A percentile compares a stretch with the other conserved stretches of the same genome.
Evolutionary conservation across 371 early-diverging fungal species (phyloP).

Genomic region (Astathelohania contejeani): DNA sequence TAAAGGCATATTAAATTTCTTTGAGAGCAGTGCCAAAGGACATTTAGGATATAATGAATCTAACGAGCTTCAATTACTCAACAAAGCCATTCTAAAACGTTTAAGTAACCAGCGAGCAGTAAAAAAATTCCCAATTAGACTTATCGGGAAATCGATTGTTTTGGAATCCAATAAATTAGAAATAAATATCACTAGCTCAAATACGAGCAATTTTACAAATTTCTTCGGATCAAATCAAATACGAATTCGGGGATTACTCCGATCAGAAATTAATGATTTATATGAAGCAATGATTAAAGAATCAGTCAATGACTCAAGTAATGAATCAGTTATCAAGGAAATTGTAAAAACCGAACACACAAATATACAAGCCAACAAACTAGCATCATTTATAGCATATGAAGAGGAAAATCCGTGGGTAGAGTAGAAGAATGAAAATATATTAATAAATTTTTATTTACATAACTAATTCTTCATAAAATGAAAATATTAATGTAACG

Average conservation of each 20-base stretch:
- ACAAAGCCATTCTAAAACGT: neutral
- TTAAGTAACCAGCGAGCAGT: neutral
- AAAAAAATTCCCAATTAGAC: neutral
- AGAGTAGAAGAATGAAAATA: no score
- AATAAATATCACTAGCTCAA: neutral
- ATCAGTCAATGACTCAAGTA: no score
- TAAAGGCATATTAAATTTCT: neutral
- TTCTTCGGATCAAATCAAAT: neutral
- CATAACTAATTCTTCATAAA: no score
- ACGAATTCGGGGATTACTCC: neutral
- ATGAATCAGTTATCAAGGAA: no score
- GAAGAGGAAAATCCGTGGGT: no score
- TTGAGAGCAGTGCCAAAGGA: neutral
- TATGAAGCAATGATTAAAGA: neutral
- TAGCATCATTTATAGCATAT: no score
- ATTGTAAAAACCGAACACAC: no score
- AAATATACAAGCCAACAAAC: no score
- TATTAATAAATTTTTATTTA: no score
- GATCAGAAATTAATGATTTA: neutral
- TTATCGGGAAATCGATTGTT: neutral
- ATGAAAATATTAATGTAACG: no score
- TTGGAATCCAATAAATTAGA: neutral
- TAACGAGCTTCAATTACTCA: neutral
- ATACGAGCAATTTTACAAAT: neutral
- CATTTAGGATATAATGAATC: neutral